Conservation (phyloP, 1,284 basidiomycete genomes). For the Leccinum pachyderme region DNA sequence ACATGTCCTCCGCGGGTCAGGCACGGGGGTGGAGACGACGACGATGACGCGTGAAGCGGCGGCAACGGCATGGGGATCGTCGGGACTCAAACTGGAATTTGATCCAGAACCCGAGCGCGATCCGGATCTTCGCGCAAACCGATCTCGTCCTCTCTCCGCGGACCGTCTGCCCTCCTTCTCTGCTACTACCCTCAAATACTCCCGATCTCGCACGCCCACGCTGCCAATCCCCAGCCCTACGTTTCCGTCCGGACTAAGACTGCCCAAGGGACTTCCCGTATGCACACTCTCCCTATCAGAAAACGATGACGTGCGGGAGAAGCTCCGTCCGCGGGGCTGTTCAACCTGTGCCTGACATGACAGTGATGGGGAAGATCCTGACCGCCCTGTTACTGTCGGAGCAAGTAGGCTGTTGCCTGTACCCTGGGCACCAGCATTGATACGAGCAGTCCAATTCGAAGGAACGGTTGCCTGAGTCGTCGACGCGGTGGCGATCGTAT, state of each 20-base stretch:
- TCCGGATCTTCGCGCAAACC: constrained; percentile 43
- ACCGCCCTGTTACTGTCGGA: constrained; percentile 30
- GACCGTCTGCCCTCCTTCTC: constrained; percentile 32
- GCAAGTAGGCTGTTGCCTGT: constrained; percentile 19
- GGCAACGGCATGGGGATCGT: constrained; percentile 24
- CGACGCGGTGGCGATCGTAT: constrained; percentile 25
- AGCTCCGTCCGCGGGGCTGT: constrained; percentile 52
- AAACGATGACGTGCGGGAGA: constrained; percentile 51
- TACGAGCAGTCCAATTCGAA: constrained; percentile 9
- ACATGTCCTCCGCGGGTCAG: constrained; percentile 14
- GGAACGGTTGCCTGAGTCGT: constrained; percentile 23
- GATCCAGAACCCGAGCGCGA: constrained; percentile 29
- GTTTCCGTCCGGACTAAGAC: constrained; percentile 56
- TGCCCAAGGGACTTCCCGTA: constrained; percentile 51
- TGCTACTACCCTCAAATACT: constrained; percentile 26
- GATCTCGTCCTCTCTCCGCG: constrained; percentile 40
- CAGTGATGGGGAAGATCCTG: constrained; percentile 28
- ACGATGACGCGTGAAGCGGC: constrained; percentile 6
- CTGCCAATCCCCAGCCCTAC: constrained; percentile 38
- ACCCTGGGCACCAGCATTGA: constrained; percentile 8
- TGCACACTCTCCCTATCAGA: constrained; percentile 45
- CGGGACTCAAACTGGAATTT: constrained; percentile 48
- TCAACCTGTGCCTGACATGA: constrained; percentile 25
- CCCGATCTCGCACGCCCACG: constrained; percentile 31
- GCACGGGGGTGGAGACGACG: constrained; percentile 5